phyloP scores from a whole-genome alignment of 345 rosid species.

The Euphorbia peplus region DNA sequence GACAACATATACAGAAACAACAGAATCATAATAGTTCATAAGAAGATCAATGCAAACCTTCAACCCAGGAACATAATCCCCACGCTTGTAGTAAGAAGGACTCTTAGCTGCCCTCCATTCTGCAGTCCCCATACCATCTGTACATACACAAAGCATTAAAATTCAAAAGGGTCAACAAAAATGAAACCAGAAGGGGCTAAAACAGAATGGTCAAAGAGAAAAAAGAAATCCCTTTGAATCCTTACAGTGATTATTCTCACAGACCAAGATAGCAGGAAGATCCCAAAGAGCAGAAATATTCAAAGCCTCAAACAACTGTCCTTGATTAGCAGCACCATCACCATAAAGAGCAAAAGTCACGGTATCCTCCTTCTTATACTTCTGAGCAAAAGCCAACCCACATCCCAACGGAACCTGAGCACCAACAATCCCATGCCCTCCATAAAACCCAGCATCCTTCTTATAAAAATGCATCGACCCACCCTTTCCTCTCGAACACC shows the following conservation, averaged over 20 bases:
- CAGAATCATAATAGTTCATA: background rate
- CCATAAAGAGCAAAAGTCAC: conserved; percentile 88
- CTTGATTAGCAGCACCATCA: conserved; percentile 98
- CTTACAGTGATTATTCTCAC: conserved; percentile 98
- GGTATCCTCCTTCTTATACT: conserved; percentile 74
- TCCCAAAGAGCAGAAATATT: conserved; percentile 96
- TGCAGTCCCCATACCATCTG: conserved; percentile 99
- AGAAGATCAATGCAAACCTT: conserved; percentile 46
- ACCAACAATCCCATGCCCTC: conserved; percentile 97
- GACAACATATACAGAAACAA: background rate
- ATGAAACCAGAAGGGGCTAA: conserved; percentile 1
- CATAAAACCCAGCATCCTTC: conserved; percentile 77
- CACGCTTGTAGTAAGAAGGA: conserved; percentile 88
- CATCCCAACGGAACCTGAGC: conserved; percentile 93
- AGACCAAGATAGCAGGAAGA: conserved; percentile 82
- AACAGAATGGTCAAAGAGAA: background rate
- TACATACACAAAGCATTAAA: conserved; percentile 15
- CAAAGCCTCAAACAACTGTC: conserved; percentile 92
- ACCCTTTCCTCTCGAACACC: conserved; percentile 89
- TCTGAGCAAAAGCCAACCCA: conserved; percentile 98
- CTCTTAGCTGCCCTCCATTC: conserved; percentile 99
- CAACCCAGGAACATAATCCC: conserved; percentile 96
- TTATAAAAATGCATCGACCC: conserved; percentile 98
- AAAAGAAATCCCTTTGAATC: background rate
- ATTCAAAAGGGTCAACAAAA: conserved; percentile 8